phyloP scores from a whole-genome alignment of 1,139 yeast species.

The Taphrina confusa region DNA sequence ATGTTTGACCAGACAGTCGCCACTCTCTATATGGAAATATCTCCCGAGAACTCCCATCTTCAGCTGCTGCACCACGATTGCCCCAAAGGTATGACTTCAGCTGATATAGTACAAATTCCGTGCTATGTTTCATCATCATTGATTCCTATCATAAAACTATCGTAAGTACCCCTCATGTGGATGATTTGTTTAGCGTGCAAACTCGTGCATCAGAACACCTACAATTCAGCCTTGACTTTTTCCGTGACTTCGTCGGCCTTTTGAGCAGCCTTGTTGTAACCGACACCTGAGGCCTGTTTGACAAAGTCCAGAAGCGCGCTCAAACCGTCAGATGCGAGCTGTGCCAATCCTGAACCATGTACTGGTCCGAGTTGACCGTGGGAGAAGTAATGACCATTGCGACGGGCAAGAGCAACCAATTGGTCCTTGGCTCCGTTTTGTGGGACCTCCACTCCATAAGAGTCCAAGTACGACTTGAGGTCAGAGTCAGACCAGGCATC shows the following conservation, averaged over 20 bases:
- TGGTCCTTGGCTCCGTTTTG: conserved; percentile 52
- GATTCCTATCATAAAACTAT: background rate
- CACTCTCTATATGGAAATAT: background rate
- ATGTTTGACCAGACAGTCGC: conserved; percentile 8
- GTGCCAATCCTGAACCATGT: conserved; percentile 27
- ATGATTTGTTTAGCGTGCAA: too few relatives aligned
- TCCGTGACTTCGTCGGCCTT: conserved; percentile 24
- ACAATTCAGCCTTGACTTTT: conserved; percentile 19
- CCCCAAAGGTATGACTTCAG: too few relatives aligned
- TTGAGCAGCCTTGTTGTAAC: conserved; percentile 16
- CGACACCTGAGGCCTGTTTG: conserved; percentile 23
- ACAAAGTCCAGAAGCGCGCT: conserved; percentile 25
- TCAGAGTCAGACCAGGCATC: conserved; percentile 60
- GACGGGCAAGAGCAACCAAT: conserved; percentile 46
- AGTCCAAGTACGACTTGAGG: conserved; percentile 55
- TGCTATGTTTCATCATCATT: background rate
- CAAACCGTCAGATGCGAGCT: conserved; percentile 28
- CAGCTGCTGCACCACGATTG: too few relatives aligned
- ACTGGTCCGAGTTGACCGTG: conserved; percentile 27
- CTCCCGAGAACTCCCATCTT: background rate
- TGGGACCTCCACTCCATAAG: conserved; percentile 54
- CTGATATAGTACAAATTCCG: too few relatives aligned
- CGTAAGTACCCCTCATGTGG: too few relatives aligned
- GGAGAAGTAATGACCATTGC: conserved; percentile 31
- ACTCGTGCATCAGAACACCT: too few relatives aligned